phyloP scores from a whole-genome alignment of 768 basidiomycete genomes.

The Boletus patriciae region DNA sequence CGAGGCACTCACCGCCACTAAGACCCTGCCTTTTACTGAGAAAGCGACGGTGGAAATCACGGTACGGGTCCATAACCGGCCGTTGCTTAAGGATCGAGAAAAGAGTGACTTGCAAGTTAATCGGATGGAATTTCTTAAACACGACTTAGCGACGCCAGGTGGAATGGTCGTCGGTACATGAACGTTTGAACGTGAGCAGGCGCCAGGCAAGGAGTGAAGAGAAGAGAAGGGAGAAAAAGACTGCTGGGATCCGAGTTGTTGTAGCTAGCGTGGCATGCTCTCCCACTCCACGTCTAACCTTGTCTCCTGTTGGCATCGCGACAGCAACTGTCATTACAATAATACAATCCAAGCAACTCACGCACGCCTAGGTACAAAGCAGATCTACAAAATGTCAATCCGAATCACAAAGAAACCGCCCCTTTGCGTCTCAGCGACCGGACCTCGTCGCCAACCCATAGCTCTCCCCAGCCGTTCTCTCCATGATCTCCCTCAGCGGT shows the following conservation, averaged over 20 bases:
- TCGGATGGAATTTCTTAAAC: background rate
- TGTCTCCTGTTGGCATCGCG: constrained; percentile 32
- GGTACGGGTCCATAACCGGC: constrained; percentile 22
- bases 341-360: constrained; percentile 1
- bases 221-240: background rate
- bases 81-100: constrained; percentile 17
- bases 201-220: background rate
- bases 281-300: constrained; percentile 16
- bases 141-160: background rate
- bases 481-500: constrained; percentile 90
- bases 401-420: background rate
- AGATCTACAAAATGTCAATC: constrained; percentile 12
- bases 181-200: constrained; percentile 11
- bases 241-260: background rate
- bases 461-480: constrained; percentile 78
- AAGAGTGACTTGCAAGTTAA: constrained; percentile 23
- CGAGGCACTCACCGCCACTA: constrained; percentile 26
- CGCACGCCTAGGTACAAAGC: constrained; percentile 4
- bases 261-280: background rate
- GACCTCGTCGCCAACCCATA: constrained; percentile 46
- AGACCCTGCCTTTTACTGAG: constrained; percentile 30
- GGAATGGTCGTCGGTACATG: constrained; percentile 5
- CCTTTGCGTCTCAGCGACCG: constrained; percentile 29
- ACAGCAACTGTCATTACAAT: constrained; percentile 11
- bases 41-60: constrained; percentile 18